A percentile compares a stretch with the other conserved stretches of the same genome.
Conservation (phyloP, 2,329 filamentous ascomycete species). For the Verticillium tricorpus region DNA sequence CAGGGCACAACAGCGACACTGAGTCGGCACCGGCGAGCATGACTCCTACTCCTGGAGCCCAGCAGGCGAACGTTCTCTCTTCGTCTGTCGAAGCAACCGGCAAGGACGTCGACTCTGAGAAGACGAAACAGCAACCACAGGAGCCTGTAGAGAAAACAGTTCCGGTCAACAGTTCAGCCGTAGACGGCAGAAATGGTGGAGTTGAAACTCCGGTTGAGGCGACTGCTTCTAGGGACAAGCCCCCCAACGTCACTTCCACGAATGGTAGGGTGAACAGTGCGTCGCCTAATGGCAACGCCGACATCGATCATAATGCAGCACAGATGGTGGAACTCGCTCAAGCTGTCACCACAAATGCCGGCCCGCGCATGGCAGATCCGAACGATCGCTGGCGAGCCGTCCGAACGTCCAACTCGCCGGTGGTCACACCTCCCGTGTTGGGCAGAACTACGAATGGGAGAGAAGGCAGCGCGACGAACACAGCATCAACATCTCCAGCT, state of each 20-base stretch:
- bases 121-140: no score
- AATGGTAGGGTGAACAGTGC: no score
- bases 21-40: background rate
- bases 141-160: no score
- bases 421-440: background rate
- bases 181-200: no score
- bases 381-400: conserved; percentile 9
- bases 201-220: no score
- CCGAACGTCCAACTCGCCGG: conserved; percentile 8
- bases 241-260: background rate
- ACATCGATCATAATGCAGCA: background rate
- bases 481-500: background rate
- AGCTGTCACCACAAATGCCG: background rate
- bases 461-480: background rate
- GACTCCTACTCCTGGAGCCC: background rate
- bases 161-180: no score
- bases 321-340: background rate
- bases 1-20: background rate
- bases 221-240: no score
- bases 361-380: background rate
- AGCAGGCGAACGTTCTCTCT: no score
- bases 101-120: no score
- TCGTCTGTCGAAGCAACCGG: no score
- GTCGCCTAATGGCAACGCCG: background rate
- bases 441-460: background rate